A percentile compares a stretch with the other conserved stretches of the same genome.
These are phyloP conservation scores for Trichoderma reesei DNA, from an alignment of 495 filamentous ascomycete species.

Conservation along the genomic window DNA sequence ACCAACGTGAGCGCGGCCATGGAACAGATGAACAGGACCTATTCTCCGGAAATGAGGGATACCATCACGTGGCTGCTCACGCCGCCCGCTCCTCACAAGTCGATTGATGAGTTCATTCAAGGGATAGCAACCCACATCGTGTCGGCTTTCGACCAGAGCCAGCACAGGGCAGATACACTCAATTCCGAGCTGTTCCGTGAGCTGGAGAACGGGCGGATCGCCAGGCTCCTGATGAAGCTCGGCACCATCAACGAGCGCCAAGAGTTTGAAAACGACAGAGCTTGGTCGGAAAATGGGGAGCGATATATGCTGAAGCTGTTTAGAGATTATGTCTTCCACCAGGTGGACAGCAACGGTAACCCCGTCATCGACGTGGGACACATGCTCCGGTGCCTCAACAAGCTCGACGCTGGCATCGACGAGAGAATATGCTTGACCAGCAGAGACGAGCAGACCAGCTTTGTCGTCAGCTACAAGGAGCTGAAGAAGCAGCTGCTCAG, in stretches of 20 bases:
- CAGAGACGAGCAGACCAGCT: conserved; percentile 75
- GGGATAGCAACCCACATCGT: conserved; percentile 66
- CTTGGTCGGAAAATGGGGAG: conserved; percentile 84
- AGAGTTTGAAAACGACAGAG: conserved; percentile 61
- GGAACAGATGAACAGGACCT: conserved; percentile 61
- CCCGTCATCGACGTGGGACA: conserved; percentile 78
- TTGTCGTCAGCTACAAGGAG: conserved; percentile 81
- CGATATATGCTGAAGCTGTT: conserved; percentile 89
- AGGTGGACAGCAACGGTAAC: conserved; percentile 72
- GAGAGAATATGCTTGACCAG: conserved; percentile 81
- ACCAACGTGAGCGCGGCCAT: conserved; percentile 50
- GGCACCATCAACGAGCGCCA: conserved; percentile 79
- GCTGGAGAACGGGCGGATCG: conserved; percentile 82
- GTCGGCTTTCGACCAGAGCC: conserved; percentile 57
- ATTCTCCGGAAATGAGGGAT: conserved; percentile 63
- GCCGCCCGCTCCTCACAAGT: conserved; percentile 45
- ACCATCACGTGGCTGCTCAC: conserved; percentile 68
- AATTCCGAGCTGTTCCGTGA: conserved; percentile 56
- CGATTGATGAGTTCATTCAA: conserved; percentile 64
- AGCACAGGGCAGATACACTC: conserved; percentile 63
- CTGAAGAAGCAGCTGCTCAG: conserved; percentile 67
- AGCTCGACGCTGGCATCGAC: conserved; percentile 81
- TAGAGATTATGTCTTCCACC: conserved; percentile 94
- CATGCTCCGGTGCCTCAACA: conserved; percentile 74
- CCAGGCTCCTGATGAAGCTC: conserved; percentile 75